These are phyloP conservation scores for Fusarium papillatum DNA, from an alignment of 2,329 filamentous ascomycete species.

Conservation along the genomic window DNA sequence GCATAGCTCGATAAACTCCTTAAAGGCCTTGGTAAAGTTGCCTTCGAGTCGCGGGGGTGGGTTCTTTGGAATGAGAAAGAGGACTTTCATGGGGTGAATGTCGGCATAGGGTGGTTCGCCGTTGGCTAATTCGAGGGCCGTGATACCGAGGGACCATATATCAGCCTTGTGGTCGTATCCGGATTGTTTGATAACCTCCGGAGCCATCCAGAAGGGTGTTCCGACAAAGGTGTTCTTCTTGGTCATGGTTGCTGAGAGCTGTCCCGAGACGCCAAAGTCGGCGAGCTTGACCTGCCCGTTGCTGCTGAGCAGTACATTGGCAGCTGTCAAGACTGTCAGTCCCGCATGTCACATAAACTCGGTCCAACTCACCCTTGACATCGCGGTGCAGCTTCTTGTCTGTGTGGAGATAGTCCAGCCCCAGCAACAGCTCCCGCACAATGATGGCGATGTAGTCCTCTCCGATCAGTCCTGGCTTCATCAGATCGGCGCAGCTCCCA, in stretches of 20 bases:
- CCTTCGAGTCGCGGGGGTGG: slow-evolving; percentile 85
- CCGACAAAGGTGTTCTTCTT: slow-evolving; percentile 99
- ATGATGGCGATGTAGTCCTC: slow-evolving; percentile 99
- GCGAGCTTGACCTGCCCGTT: slow-evolving; percentile 97
- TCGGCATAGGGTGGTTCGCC: slow-evolving; percentile 96
- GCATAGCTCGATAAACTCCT: slow-evolving; percentile 88
- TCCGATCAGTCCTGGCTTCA: slow-evolving; percentile 92
- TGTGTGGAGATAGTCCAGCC: slow-evolving; percentile 91
- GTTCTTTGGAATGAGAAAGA: slow-evolving; percentile 97
- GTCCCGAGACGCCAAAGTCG: slow-evolving; percentile 97
- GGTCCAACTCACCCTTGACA: slow-evolving; percentile 80
- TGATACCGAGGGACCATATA: slow-evolving; percentile 97
- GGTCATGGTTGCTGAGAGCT: slow-evolving; percentile 97
- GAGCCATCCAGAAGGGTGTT: slow-evolving; percentile 99
- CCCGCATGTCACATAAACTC: not conserved
- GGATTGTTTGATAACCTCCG: slow-evolving; percentile 98
- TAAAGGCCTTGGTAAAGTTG: slow-evolving; percentile 86
- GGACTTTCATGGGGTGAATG: slow-evolving; percentile 98
- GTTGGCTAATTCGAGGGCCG: slow-evolving; percentile 90
- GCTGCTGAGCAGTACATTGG: slow-evolving; percentile 89
- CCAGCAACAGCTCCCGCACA: slow-evolving; percentile 87
- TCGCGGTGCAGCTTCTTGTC: slow-evolving; percentile 98
- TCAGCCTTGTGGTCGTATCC: slow-evolving; percentile 98
- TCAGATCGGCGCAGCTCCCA: slow-evolving; percentile 93
- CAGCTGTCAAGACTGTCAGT: slow-evolving; percentile 67